A percentile compares a stretch with the other conserved stretches of the same genome.
Conservation (phyloP, 768 basidiomycete species). For the Collybiopsis luxurians region DNA sequence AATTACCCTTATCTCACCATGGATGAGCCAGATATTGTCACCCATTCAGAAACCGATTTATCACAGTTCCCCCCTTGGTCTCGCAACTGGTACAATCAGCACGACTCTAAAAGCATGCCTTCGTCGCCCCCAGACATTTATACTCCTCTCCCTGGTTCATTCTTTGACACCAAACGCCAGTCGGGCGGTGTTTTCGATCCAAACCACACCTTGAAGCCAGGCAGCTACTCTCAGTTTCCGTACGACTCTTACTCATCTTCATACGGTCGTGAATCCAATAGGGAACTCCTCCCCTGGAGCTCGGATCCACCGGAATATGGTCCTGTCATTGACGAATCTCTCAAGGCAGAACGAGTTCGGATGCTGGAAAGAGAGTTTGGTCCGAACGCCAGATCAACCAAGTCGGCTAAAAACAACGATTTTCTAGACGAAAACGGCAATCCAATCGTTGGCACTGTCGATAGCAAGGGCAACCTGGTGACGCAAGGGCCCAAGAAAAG, state of each 20-base stretch:
- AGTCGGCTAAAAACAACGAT: constrained; percentile 21
- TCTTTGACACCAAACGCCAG: constrained; percentile 7
- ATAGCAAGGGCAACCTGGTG: constrained; percentile 54
- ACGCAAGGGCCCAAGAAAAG: constrained; percentile 65
- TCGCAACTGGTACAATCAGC: constrained; percentile 53
- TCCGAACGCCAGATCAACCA: constrained; percentile 29
- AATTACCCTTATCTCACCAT: constrained; percentile 15
- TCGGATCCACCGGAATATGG: constrained; percentile 43
- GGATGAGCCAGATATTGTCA: constrained; percentile 14
- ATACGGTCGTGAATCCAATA: constrained; percentile 37
- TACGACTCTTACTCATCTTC: constrained; percentile 27
- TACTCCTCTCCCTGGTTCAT: constrained; percentile 11
- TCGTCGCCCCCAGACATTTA: constrained; percentile 23
- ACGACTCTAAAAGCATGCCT: constrained; percentile 13
- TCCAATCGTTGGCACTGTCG: constrained; percentile 55
- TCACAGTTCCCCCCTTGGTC: constrained; percentile 66
- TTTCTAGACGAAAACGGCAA: constrained; percentile 45
- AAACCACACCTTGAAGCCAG: constrained; percentile 21
- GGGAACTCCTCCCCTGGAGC: constrained; percentile 53
- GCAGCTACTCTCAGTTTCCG: constrained; percentile 21
- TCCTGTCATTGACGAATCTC: constrained; percentile 39
- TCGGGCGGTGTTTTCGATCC: constrained; percentile 32
- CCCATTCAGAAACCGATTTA: constrained; percentile 50
- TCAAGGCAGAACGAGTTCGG: constrained; percentile 66
- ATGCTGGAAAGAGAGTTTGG: constrained; percentile 74